Evolutionary conservation across 2,329 filamentous ascomycete genomes (phyloP).

Genomic region (Ceratocystis cubensis): DNA sequence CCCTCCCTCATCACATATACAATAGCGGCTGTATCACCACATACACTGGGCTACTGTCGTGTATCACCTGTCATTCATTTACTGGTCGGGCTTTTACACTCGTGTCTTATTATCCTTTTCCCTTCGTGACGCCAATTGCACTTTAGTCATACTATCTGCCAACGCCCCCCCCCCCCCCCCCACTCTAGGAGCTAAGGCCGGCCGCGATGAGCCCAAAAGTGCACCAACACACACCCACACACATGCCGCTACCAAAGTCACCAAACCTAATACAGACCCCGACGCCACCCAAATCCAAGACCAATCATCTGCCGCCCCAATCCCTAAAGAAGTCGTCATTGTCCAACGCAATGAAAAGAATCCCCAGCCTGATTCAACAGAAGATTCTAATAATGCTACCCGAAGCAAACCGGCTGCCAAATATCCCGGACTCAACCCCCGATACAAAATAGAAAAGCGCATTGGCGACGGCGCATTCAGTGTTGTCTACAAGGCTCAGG

Average conservation of each 20-base stretch:
- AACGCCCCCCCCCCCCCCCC: too few species aligned
- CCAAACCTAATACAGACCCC: conserved; percentile 3
- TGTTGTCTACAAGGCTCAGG: conserved; percentile 86
- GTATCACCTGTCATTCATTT: conserved; percentile 1
- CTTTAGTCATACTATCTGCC: neutral
- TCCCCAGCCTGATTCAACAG: neutral
- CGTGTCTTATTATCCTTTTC: neutral
- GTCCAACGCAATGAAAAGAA: conserved; percentile 17
- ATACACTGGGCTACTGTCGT: neutral
- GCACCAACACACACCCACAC: neutral
- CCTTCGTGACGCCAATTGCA: neutral
- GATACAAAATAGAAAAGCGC: conserved; percentile 52
- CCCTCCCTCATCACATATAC: neutral
- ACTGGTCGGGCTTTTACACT: neutral
- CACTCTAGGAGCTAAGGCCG: conserved; percentile 13
- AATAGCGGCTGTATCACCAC: neutral
- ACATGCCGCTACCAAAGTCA: neutral
- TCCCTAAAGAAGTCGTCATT: conserved; percentile 13
- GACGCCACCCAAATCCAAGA: neutral
- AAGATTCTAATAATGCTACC: neutral
- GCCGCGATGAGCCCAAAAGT: conserved; percentile 17
- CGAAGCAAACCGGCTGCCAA: conserved; percentile 1
- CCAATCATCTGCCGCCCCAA: neutral
- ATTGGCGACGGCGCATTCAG: conserved; percentile 99
- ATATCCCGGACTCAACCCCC: conserved; percentile 38